These are phyloP conservation scores for Apiospora aurea DNA, from an alignment of 2,329 filamentous ascomycete species.

Conservation along the genomic window DNA sequence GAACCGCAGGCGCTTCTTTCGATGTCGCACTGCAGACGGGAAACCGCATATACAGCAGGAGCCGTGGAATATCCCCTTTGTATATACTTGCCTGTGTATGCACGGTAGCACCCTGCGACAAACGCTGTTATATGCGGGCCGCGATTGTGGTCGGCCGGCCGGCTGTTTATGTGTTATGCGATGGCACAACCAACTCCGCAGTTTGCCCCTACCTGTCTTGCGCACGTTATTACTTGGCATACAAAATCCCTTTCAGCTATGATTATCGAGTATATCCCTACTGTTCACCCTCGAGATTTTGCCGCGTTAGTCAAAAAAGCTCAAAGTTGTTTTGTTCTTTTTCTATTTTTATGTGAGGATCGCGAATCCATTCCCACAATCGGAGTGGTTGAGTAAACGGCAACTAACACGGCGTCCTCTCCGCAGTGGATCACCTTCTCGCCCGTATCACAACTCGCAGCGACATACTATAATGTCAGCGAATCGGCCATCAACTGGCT, in stretches of 20 bases:
- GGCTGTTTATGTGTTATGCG: neutral
- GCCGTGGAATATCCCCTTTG: neutral
- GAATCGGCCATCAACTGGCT: slow-evolving; percentile 91
- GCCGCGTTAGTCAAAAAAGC: too few relatives aligned
- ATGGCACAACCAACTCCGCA: neutral
- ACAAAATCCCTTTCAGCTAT: too few relatives aligned
- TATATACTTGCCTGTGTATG: neutral
- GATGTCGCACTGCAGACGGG: neutral
- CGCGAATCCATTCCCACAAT: too few relatives aligned
- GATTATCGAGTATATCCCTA: too few relatives aligned
- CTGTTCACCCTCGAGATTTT: too few relatives aligned
- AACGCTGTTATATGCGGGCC: neutral
- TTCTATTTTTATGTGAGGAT: too few relatives aligned
- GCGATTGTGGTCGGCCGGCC: neutral
- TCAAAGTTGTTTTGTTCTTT: too few relatives aligned
- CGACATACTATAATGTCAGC: slow-evolving; percentile 76
- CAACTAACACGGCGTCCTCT: neutral
- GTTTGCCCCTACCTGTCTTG: neutral
- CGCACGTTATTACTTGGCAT: too few relatives aligned
- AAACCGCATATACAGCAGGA: too few relatives aligned
- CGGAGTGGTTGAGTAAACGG: neutral
- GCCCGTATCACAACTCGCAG: slow-evolving; percentile 77
- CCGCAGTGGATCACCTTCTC: slow-evolving; percentile 89
- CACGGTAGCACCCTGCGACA: neutral
- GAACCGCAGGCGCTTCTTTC: neutral